Conservation (phyloP, 371 early-diverging fungal genomes). For the Dinochytrium kinnereticum region DNA sequence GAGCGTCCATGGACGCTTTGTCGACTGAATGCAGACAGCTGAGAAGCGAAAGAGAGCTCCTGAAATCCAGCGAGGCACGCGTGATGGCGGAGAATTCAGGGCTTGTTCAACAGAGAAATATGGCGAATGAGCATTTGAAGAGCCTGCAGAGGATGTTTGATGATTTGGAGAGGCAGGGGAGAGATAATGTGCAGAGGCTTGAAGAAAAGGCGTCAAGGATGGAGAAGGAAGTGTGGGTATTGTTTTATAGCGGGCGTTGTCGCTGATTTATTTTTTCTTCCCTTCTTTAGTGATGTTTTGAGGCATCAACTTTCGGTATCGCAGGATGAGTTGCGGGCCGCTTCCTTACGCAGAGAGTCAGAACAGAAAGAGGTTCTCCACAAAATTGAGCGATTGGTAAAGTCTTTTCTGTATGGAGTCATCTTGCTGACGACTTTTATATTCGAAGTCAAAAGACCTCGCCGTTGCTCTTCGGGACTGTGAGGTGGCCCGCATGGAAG, state of each 20-base stretch:
- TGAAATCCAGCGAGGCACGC: constrained; percentile 55
- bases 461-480: constrained; percentile 17
- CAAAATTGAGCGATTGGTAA: constrained; percentile 35
- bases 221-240: constrained; percentile 51
- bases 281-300: constrained; percentile 14
- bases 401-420: neutral
- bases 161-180: constrained; percentile 46
- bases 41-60: constrained; percentile 54
- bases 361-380: constrained; percentile 34
- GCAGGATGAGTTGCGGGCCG: constrained; percentile 35
- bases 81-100: constrained; percentile 55
- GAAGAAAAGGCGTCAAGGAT: constrained; percentile 50
- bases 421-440: constrained; percentile 3
- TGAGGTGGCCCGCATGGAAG: constrained; percentile 26
- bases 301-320: constrained; percentile 42
- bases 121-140: constrained; percentile 41
- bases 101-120: constrained; percentile 49
- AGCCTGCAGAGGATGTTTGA: constrained; percentile 44
- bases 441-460: constrained; percentile 17
- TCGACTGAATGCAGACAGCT: constrained; percentile 48
- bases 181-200: constrained; percentile 45
- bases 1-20: constrained; percentile 33
- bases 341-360: constrained; percentile 39
- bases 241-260: neutral
- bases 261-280: constrained; percentile 6